Base-by-base conservation (phyloP, 176 grass and related monocot genomes). In the Canna indica region DNA sequence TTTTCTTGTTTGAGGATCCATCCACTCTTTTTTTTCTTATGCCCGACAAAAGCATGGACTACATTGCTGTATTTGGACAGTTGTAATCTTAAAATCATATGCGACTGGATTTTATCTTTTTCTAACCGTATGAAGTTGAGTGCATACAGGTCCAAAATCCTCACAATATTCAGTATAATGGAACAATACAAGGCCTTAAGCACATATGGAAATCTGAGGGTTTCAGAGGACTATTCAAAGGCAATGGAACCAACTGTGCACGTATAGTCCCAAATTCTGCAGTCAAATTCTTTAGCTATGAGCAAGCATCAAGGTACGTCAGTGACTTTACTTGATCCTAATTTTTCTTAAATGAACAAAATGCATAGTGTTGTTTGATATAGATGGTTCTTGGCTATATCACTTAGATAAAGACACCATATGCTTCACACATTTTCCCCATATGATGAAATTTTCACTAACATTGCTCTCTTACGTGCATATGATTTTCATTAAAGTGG, bases 241-340 rank as follows among this genome's bases (percentile, higher is more conserved):
- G 95, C 59, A 99, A 99, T 62, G 95, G 95, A 52, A 99, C 95
- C 1, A 99, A 99, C 35, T 99, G 95, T 82, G 95, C 95, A 26
- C 85, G 95, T 77, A 99, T 99, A 0, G 86, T 99, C 50, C 95
- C 95, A 47, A 99, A 99, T 78, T 99, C 95, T 75, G 95, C 95
- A 4, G 95, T 99, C 30, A 99, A 99, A 81, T 99, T 99, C 64
- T 99, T 90, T 73, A 99, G 95, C 61, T 99, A 99, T 53, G 95
- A 99, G 60, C 90, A 99, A 77, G 95, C 95, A 73, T 76, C 95
- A 70, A 84, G 87, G 95, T 99, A 72, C 60, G 46, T 70, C 36
- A n/a, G n/a, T n/a, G n/a, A n/a, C 56, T 56, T 75, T 17, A 54
- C 50, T 62, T 11, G 69, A 72, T 67, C 39, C 57, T 6, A 63